Evolutionary conservation across 208 protist species (phyloP), one percentile per base, ranked within the genome.

Genomic region (Leishmania braziliensis): DNA sequence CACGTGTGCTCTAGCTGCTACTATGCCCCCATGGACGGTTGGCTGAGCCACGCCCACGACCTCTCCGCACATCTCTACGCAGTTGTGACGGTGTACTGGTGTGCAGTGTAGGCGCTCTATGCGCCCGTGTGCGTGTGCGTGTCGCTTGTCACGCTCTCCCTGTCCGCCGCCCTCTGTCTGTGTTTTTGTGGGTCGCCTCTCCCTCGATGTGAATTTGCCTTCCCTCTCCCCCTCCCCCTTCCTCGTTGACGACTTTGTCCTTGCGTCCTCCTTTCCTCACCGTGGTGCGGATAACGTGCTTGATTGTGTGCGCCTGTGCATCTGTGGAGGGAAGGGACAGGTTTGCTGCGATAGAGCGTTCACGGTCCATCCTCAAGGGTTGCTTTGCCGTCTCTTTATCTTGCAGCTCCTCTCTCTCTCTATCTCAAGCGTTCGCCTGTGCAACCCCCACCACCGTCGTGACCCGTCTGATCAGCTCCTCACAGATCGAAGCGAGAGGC

Each of bases 11-110:
- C 89, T 3, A 96, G 92, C 71, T 94, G 90, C 81, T 93, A 92
- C 54, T 97, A 96, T 79, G 88, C 91, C 43, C 92, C 92, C 36
- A 80, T 76, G 43, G 94, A 97, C 84, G 94, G 94, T 3, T 96
- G 91, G 88, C 86, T 96, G 51, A 95, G 93, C 75, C 92, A 97
- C 80, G 88, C 92, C 26, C 94, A 96, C 75, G 94, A 97, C 79
- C 88, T 97, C n/a, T 95, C 91, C 6, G 88, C 89, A 6, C 92
- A 95, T 70, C 82, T 96, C 26, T 97, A 97, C 84, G 89, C 88
- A 10, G 91, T 95, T 23, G 92, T 96, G 33, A 95, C 90, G 46
- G 92, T 97, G 50, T 97, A 95, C 84, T 97, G 94, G 94, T 92
- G 92, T 79, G 85, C 88, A 8, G 91, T 96, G 66, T 97, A 89